phyloP scores from a whole-genome alignment of 1,284 basidiomycete genomes.

The Rhodotorula sp. region DNA sequence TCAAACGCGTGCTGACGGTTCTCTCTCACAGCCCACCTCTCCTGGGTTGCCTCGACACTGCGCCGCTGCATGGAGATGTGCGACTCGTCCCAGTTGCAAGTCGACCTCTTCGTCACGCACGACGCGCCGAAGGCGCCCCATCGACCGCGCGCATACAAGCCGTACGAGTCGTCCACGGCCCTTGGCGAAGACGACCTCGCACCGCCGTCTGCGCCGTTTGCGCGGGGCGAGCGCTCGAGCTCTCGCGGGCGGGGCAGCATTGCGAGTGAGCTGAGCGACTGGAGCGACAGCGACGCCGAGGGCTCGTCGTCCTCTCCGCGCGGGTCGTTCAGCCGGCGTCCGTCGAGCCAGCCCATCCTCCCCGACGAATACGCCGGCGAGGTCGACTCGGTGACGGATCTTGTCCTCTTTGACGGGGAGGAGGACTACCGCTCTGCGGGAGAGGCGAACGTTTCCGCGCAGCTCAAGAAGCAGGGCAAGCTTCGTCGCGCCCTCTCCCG shows the following conservation, averaged over 20 bases:
- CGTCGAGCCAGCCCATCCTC: not conserved
- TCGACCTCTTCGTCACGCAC: slow-evolving; percentile 80
- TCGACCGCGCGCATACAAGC: slow-evolving; percentile 47
- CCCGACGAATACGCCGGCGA: slow-evolving; percentile 17
- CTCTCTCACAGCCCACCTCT: slow-evolving; percentile 65
- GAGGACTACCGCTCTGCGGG: slow-evolving; percentile 65
- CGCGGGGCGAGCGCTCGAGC: not conserved
- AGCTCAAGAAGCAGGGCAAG: slow-evolving; percentile 69
- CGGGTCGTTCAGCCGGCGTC: not conserved
- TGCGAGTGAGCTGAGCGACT: slow-evolving; percentile 17
- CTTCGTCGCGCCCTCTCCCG: slow-evolving; percentile 63
- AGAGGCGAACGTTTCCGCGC: slow-evolving; percentile 64
- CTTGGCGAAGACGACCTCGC: slow-evolving; percentile 27
- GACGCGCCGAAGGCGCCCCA: slow-evolving; percentile 23
- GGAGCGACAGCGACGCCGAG: slow-evolving; percentile 10
- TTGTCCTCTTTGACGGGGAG: slow-evolving; percentile 72
- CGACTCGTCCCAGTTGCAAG: slow-evolving; percentile 62
- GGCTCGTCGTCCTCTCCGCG: not conserved
- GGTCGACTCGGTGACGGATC: slow-evolving; percentile 49
- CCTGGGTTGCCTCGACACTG: slow-evolving; percentile 75
- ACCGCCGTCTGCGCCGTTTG: slow-evolving; percentile 39
- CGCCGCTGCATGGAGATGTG: slow-evolving; percentile 69
- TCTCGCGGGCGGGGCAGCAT: slow-evolving; percentile 8
- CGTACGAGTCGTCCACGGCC: slow-evolving; percentile 38
- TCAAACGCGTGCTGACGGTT: accelerated